Evolutionary conservation across 805 yeast genomes (phyloP).

Genomic region (Alloascoidea africana): DNA sequence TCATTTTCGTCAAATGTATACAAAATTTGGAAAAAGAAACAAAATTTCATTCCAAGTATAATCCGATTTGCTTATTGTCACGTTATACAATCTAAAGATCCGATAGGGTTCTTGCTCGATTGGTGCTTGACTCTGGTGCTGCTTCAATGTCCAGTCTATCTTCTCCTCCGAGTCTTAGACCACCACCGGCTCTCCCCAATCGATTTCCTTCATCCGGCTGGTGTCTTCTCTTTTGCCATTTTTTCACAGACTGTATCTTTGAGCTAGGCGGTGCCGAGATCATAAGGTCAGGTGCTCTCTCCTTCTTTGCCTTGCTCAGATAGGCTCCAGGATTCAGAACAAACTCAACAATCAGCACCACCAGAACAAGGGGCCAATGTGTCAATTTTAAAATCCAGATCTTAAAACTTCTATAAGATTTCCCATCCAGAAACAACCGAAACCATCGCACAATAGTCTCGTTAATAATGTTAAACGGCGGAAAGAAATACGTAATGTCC

Average conservation of each 20-base stretch:
- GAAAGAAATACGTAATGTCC: conserved; percentile 17
- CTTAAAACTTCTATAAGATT: background rate
- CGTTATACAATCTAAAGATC: too few relatives aligned
- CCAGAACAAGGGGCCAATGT: conserved; percentile 1
- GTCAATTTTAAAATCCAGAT: background rate
- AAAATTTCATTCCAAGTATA: too few relatives aligned
- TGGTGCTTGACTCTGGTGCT: too few relatives aligned
- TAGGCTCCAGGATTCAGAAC: background rate
- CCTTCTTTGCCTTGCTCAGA: background rate
- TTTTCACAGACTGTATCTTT: background rate
- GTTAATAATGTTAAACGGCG: conserved; percentile 16
- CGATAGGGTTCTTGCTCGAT: too few relatives aligned
- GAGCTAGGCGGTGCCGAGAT: background rate
- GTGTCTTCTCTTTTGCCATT: conserved; percentile 1
- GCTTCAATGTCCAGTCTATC: too few relatives aligned
- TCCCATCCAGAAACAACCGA: conserved; percentile 1
- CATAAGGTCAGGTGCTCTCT: too few relatives aligned
- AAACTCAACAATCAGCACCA: conserved; percentile 10
- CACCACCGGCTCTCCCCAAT: too few relatives aligned
- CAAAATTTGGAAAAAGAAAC: too few relatives aligned
- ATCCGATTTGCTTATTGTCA: too few relatives aligned
- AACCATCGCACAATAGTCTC: conserved; percentile 13
- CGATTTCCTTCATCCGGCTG: too few relatives aligned
- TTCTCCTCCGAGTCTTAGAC: too few relatives aligned
- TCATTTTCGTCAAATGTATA: too few relatives aligned